Evolutionary conservation across 495 filamentous ascomycete genomes (phyloP), one percentile per base, ranked within the genome.

Genomic region (Penicillium tannophilum): DNA sequence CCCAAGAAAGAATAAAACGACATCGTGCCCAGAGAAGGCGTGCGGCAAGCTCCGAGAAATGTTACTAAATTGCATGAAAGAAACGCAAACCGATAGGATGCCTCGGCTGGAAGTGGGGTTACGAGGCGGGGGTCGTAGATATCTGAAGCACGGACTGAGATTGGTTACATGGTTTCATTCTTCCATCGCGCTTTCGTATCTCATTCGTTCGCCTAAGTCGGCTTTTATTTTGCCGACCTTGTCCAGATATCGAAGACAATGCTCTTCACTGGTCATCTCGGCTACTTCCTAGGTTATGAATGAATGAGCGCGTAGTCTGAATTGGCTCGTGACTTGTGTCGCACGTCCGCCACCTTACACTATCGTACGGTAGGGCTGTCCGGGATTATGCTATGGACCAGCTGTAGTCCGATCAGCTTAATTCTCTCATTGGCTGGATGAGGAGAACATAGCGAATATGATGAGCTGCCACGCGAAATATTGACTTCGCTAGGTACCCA

Each of bases 31-130:
- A 19, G 8, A 36, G 10, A 36, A 36, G 33, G 4, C 33, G 33
- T 44, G 42, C 19, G 42, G 42, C 7, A 44, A 17, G 10, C 42
- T 44, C 19, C n/a, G n/a, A 44, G 16, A 16, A 44, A 44, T 17
- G 16, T 44, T 20, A 20, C 42, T 17, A 44, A 6, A 44, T 44
- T 44, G 42, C 42, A n/a, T 9, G 19, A 19, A 44, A 20, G 19
- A 19, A 2, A 20, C 42, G 42, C 16, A 8, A 44, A 8, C n/a
- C n/a, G 42, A 44, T 44, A 44, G 42, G 42, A 20, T 44, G 16
- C 42, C 42, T 44, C 42, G 42, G 42, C 42, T 44, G 19, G 6
- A 20, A 44, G 42, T 44, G 42, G 42, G 42, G 42, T 44, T 10
- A 14, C n/a, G n/a, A 44, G 19, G 42, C 42, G 42, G 42, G 42